Conservation (phyloP, 495 filamentous ascomycete species). For the Cercophora sp. region DNA sequence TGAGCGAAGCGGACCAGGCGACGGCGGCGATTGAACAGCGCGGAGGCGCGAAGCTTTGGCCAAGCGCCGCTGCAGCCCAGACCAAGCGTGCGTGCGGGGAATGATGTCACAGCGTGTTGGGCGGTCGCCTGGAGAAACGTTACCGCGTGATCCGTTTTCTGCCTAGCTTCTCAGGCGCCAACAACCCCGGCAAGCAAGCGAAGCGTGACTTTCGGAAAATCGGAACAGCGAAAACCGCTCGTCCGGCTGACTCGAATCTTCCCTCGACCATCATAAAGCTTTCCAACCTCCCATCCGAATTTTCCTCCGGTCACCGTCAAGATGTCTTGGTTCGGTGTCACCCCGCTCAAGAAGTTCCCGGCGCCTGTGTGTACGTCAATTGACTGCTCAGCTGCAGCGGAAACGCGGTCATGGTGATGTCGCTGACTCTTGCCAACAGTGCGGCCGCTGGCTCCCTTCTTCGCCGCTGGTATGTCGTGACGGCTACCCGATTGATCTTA, state of each 20-base stretch:
- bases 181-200: not conserved
- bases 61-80: too few relatives aligned
- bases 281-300: slow-evolving; percentile 20
- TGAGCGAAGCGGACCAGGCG: slow-evolving; percentile 1
- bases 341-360: slow-evolving; percentile 81
- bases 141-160: not conserved
- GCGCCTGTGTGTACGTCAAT: slow-evolving; percentile 73
- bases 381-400: slow-evolving; percentile 14
- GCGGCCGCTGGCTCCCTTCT: slow-evolving; percentile 87
- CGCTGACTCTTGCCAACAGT: slow-evolving; percentile 51
- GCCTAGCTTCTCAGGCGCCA: slow-evolving; percentile 5
- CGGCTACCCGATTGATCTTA: not conserved
- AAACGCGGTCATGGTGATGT: slow-evolving; percentile 8
- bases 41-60: not conserved
- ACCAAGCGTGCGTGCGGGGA: slow-evolving; percentile 19
- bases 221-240: slow-evolving; percentile 43
- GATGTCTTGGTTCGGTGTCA: slow-evolving; percentile 70
- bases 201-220: slow-evolving; percentile 1
- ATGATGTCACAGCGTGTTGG: slow-evolving; percentile 27
- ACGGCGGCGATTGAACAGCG: not conserved
- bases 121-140: slow-evolving; percentile 8
- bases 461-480: slow-evolving; percentile 81
- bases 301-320: slow-evolving; percentile 39
- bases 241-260: slow-evolving; percentile 19
- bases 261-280: slow-evolving; percentile 23